These are phyloP conservation scores for Crotalaria pallida DNA, from an alignment of 306 rosid species.

Conservation along the genomic window DNA sequence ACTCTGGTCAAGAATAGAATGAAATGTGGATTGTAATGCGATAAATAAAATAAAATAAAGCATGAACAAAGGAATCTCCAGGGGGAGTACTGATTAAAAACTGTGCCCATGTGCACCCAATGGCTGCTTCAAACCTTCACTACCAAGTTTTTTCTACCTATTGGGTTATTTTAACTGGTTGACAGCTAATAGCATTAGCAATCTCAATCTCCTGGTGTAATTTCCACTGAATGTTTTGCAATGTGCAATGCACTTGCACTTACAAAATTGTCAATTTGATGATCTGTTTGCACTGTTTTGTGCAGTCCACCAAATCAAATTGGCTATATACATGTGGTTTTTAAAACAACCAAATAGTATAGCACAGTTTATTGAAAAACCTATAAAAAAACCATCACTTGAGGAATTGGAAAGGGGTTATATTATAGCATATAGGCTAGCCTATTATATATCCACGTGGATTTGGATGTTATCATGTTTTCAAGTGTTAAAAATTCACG, in stretches of 20 bases:
- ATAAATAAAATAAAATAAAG: not conserved
- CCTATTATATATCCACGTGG: too few relatives aligned
- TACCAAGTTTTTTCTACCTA: not conserved
- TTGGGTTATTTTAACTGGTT: not conserved
- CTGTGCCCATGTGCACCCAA: slow-evolving; percentile 20
- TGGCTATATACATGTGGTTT: slow-evolving; percentile 5
- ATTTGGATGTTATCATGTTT: too few relatives aligned
- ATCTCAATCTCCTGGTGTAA: not conserved
- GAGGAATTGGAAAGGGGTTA: not conserved
- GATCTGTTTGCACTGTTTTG: not conserved
- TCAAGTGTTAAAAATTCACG: not conserved
- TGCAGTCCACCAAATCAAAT: slow-evolving; percentile 14
- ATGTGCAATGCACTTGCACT: not conserved
- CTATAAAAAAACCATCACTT: not conserved
- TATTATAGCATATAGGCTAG: too few relatives aligned
- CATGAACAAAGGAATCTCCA: not conserved
- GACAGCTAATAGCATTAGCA: not conserved
- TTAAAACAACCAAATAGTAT: slow-evolving; percentile 20
- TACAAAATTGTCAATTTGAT: not conserved
- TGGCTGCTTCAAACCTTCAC: slow-evolving; percentile 10
- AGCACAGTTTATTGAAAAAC: not conserved
- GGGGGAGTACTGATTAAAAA: not conserved
- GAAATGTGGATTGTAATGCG: not conserved
- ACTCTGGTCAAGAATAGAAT: not conserved
- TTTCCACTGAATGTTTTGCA: not conserved